Conservation (phyloP, 192 early-diverging fungal species). For the Gonapodya prolifera region DNA sequence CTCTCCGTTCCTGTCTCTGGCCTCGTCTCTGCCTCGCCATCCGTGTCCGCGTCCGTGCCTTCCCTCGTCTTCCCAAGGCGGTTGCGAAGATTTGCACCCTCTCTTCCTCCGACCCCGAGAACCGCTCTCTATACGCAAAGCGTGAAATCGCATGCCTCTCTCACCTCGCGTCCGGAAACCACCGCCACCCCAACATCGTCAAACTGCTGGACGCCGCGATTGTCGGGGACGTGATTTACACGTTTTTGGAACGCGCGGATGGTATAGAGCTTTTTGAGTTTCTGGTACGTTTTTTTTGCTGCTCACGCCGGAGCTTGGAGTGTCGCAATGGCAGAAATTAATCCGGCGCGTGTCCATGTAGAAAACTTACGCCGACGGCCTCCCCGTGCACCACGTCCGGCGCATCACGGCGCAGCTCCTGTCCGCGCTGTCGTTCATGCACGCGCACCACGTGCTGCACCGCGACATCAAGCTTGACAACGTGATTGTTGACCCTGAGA, state of each 20-base stretch:
- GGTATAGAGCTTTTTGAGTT: neutral
- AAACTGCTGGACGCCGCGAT: neutral
- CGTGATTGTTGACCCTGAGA: neutral
- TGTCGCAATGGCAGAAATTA: too few relatives aligned
- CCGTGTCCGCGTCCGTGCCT: too few relatives aligned
- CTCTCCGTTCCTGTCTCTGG: too few relatives aligned
- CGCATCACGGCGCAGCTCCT: slow-evolving; percentile 4
- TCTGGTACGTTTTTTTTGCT: neutral
- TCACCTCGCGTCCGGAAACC: neutral
- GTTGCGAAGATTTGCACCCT: neutral
- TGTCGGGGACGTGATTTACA: neutral
- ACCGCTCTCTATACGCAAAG: neutral
- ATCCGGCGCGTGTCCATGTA: too few relatives aligned
- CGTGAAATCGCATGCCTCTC: neutral
- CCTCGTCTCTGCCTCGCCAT: too few relatives aligned
- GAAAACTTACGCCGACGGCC: neutral
- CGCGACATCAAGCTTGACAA: slow-evolving; percentile 9
- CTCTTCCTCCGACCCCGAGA: neutral
- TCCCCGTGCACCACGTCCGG: neutral
- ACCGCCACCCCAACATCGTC: slow-evolving; percentile 4
- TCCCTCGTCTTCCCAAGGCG: neutral
- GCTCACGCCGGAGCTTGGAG: too few relatives aligned
- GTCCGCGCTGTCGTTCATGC: slow-evolving; percentile 5
- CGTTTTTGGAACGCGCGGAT: neutral
- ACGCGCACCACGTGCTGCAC: slow-evolving; percentile 4